Evolutionary conservation across 805 yeast species (phyloP), one percentile per base, ranked within the genome.

Genomic region (Candida xiaguanensis): DNA sequence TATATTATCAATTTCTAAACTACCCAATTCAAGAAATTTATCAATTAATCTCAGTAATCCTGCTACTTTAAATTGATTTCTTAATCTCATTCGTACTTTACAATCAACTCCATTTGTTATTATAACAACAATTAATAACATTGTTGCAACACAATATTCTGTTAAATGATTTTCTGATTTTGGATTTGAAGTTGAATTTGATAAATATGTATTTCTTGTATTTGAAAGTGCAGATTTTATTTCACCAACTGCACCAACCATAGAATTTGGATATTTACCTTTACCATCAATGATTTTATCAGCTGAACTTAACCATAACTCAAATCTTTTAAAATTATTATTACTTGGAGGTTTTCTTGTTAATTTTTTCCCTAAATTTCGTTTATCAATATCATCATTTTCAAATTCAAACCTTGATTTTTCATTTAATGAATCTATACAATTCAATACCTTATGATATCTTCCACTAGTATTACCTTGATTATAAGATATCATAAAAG

Each of bases 241-340:
- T 48, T 91, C 97, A 8, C 83, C 93, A 42, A 87, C 82, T 0
- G 96, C 95, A 2, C 97, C 97, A 7, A 91, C 98, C 51, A 83
- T 60, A 1, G 96, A 86, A 8, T 96, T 96, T 74, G 85, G 72
- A 46, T 65, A 67, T 51, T 80, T 83, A 6, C 98, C 98, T 49
- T 90, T 74, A 2, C 96, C 96, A 41, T 80, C 87, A 31, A 88
- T 51, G 0, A 90, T 82, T 35, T 74, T 75, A 36, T 74, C 82
- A 3, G 87, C 81, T 9, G 78, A 64, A 35, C 66, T 61, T 32
- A 87, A 53, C 96, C 96, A 88, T 26, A 82, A 72, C 44, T 80
- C 85, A 49, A 83, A 79, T 29, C 83, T 59, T 47, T 66, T 75
- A 45, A 68, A 64, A 12, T 62, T 41, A 18, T 63, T 58, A 6